Evolutionary conservation across 192 early-diverging fungal genomes (phyloP).

Genomic region (Jimgerdemannia flammicorona): DNA sequence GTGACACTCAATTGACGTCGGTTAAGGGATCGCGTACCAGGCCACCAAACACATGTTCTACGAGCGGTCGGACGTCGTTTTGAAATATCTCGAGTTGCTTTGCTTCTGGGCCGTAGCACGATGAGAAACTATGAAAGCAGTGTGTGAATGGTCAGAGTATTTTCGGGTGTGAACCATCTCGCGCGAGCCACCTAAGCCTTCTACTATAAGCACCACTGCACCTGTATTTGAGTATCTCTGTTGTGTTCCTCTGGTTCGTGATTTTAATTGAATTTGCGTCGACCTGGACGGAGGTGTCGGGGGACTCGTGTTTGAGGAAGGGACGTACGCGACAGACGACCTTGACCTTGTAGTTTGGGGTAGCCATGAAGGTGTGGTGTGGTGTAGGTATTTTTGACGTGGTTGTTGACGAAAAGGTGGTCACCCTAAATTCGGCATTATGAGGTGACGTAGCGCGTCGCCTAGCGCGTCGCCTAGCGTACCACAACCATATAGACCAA

Average conservation of each 20-base stretch:
- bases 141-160: background rate
- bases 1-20: too few relatives aligned
- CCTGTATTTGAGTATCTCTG: conserved; percentile 40
- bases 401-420: too few relatives aligned
- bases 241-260: conserved; percentile 49
- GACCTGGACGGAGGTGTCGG: conserved; percentile 41
- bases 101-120: conserved; percentile 41
- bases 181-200: too few relatives aligned
- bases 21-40: conserved; percentile 15
- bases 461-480: too few relatives aligned
- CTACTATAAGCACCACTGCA: background rate
- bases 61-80: conserved; percentile 49
- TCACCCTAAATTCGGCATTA: too few relatives aligned
- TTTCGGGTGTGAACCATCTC: background rate
- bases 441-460: too few relatives aligned
- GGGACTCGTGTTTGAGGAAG: conserved; percentile 46
- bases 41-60: conserved; percentile 52
- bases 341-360: conserved; percentile 43
- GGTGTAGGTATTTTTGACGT: background rate
- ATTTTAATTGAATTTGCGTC: conserved; percentile 39
- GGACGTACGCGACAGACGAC: conserved; percentile 60
- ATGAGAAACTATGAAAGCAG: conserved; percentile 35
- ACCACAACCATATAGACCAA: too few relatives aligned
- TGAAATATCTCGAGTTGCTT: conserved; percentile 46
- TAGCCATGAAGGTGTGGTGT: background rate